These are phyloP conservation scores for Somion occarium DNA, from an alignment of 1,284 basidiomycete genomes.

Conservation along the genomic window DNA sequence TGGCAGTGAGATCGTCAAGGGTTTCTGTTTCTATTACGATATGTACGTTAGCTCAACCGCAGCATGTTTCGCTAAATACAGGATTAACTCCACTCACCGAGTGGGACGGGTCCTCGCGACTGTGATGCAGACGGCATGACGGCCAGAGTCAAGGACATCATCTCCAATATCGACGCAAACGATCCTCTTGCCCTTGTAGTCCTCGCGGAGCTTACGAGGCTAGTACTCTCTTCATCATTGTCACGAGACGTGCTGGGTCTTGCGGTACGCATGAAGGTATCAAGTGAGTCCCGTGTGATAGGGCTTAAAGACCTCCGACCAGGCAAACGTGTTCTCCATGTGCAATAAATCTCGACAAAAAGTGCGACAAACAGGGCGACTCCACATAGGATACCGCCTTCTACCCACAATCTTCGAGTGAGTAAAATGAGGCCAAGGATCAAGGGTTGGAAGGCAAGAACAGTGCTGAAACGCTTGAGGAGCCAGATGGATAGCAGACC, in stretches of 20 bases:
- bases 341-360: conserved; percentile 54
- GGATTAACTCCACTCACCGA: conserved; percentile 40
- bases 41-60: conserved; percentile 5
- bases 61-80: conserved; percentile 1
- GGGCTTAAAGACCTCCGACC: conserved; percentile 44
- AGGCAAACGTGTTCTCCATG: conserved; percentile 43
- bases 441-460: conserved; percentile 67
- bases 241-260: conserved; percentile 29
- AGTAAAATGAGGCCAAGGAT: conserved; percentile 71
- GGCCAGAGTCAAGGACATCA: conserved; percentile 74
- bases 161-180: conserved; percentile 71
- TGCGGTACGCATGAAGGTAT: conserved; percentile 45
- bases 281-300: conserved; percentile 55
- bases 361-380: conserved; percentile 48
- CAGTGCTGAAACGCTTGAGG: conserved; percentile 59
- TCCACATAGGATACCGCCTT: conserved; percentile 60
- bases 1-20: conserved; percentile 72
- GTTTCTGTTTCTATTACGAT: conserved; percentile 56
- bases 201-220: conserved; percentile 46
- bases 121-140: conserved; percentile 60
- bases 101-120: conserved; percentile 54
- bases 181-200: conserved; percentile 51
- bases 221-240: conserved; percentile 46
- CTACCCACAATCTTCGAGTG: conserved; percentile 61
- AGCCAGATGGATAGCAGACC: conserved; percentile 73